Evolutionary conservation across 768 basidiomycete genomes (phyloP).

Genomic region (Paxillus rubicundulus): DNA sequence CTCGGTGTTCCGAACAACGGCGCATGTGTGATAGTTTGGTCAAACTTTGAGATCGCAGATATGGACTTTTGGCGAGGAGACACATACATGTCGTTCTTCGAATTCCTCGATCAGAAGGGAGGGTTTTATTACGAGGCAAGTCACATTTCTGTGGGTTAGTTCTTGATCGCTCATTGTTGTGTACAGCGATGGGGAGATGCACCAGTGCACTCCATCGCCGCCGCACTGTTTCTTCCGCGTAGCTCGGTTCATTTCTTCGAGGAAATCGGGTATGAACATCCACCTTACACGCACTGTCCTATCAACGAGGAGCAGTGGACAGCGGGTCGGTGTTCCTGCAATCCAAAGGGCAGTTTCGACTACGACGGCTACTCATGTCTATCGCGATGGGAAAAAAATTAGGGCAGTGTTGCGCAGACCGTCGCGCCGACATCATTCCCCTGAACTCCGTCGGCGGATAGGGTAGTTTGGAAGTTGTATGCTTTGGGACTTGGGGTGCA

Average conservation of each 20-base stretch:
- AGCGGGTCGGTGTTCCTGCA: constrained; percentile 24
- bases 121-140: constrained; percentile 87
- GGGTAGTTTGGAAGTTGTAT: neutral
- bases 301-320: constrained; percentile 17
- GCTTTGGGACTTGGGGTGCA: no score
- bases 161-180: neutral
- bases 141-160: neutral
- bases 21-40: constrained; percentile 61
- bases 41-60: constrained; percentile 89
- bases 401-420: neutral
- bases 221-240: constrained; percentile 82
- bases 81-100: constrained; percentile 81
- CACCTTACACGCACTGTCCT: constrained; percentile 29
- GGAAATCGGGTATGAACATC: constrained; percentile 63
- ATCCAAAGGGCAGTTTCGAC: constrained; percentile 22
- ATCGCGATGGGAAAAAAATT: constrained; percentile 18
- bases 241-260: constrained; percentile 93
- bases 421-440: neutral
- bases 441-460: neutral
- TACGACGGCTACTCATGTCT: constrained; percentile 30
- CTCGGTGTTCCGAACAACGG: neutral
- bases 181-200: constrained; percentile 91
- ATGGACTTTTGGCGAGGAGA: constrained; percentile 84
- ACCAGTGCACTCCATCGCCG: constrained; percentile 87
- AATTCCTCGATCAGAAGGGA: constrained; percentile 73